Evolutionary conservation across 805 yeast species (phyloP), one percentile per base, ranked within the genome.

Genomic region (Yamadazyma insecticola): DNA sequence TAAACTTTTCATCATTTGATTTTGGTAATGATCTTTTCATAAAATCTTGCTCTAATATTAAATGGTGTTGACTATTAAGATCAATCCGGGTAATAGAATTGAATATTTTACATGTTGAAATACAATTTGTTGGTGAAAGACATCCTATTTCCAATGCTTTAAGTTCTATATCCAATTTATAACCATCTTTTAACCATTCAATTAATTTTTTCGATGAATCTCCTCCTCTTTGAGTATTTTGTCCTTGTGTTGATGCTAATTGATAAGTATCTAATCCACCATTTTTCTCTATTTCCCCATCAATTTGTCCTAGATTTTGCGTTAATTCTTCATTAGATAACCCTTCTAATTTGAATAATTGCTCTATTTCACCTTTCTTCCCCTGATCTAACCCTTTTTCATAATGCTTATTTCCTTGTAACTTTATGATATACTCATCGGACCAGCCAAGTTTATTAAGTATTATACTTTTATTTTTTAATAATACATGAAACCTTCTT

Each of bases 251-350:
- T 2, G 96, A 85, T 0, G 97, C 97, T 13, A 68, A 56, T 49
- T 90, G 98, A 52, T 90, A 90, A 8, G 74, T 73, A 29, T 76
- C 70, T 2, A 90, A 53, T 0, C 96, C 97, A 0, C 96, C 97
- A 25, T 78, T 63, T 24, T 61, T 67, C 6, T 62, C 62, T 3
- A 82, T 69, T 47, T 84, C 88, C 3, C 63, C 69, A 39, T 78
- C 81, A 5, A 88, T 73, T 30, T 64, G 65, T 0, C 74, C 81
- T 9, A 82, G 53, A 4, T 51, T 45, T 1, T 30, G 29, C 2
- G 57, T 47, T 11, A 60, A 37, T 6, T 53, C 43, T 2, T 22
- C 22, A 7, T 32, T 24, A 16, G 35, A 26, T 2, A 45, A 29
- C n/a, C 23, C 24, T 6, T 41, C 37, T 1, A 37, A 19, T 31